Base-by-base conservation (phyloP, 202 grass and related monocot genomes). In the Musa balbisiana region DNA sequence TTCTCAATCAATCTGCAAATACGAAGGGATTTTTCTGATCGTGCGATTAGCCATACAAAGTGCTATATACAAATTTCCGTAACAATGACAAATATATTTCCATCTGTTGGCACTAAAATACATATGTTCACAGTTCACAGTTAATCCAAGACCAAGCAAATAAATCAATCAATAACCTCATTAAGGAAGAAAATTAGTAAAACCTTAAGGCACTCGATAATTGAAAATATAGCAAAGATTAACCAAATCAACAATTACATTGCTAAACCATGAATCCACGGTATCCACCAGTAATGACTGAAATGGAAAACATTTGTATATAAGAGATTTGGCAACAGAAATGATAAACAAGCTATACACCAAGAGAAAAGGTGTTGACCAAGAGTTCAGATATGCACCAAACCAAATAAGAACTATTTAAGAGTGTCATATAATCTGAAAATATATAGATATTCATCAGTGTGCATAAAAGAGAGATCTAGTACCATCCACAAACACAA, bases 1-100 rank as follows among this genome's bases (percentile, higher is more conserved):
- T 52, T 55, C 54, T 82, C 55, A 82, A 6, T 56, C 53, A 76
- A 68, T 20, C n/a, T 52, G 26, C 56, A 75, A 66, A 20, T 67
- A 73, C 64, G 11, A 56, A 16, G 1, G 55, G 33, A 43, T 6
- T 43, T 43, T 58, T 17, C 55, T 58, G 11, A 17, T 58, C 3
- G 2, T 3, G 17, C 55, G n/a, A 43, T 4, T 16, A 58, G 55
- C 33, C 17, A 24, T 63, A 63, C 20, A 60, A 19, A 43, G 33
- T 43, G 0, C 5, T 43, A 19, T 60, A 60, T 60, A 60, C 2
- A 20, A 23, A 21, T 23, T 23, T 63, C 60, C 20, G 1, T 20
- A 63, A 63, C 60, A 63, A 6, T 16, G 55, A 58, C 55, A 58
- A n/a, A 14, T 58, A 58, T 58, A 43, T 43, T 43, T 43, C 33